These are phyloP conservation scores for Calonectria pteridis DNA, from an alignment of 2,329 filamentous ascomycete genomes.

Conservation along the genomic window DNA sequence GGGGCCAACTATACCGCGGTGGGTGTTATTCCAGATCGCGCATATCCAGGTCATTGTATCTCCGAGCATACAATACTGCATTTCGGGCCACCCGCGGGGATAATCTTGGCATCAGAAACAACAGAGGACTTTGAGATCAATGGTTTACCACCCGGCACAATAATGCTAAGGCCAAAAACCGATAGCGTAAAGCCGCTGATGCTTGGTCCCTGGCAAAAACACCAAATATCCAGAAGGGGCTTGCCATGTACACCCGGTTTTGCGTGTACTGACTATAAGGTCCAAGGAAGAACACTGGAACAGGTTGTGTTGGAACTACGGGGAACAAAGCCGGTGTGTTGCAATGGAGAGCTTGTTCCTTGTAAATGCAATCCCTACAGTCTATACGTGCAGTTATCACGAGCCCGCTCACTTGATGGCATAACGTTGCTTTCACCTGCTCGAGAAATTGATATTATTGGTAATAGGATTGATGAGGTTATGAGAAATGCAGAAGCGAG, in stretches of 20 bases:
- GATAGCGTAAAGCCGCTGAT: too few species aligned
- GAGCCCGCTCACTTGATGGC: neutral
- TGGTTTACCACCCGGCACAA: neutral
- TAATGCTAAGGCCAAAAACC: neutral
- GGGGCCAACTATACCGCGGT: neutral
- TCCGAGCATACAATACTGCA: neutral
- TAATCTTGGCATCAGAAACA: neutral
- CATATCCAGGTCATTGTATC: neutral
- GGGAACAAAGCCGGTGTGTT: neutral
- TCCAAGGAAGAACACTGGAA: neutral
- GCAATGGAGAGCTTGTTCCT: neutral
- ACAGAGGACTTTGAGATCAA: neutral
- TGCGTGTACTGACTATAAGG: slow-evolving; percentile 14
- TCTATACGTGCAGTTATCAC: neutral
- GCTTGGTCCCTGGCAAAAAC: neutral
- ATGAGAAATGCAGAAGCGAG: too few species aligned
- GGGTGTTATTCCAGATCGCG: neutral
- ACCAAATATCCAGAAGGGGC: neutral
- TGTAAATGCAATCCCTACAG: neutral
- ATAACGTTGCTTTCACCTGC: neutral
- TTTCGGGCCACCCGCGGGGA: neutral
- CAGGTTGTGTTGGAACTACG: neutral
- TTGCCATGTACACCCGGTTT: neutral
- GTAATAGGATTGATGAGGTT: too few species aligned
- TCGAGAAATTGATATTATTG: too few species aligned